phyloP scores from a whole-genome alignment of 73 alveolate species.

The Effrenium voratum region DNA sequence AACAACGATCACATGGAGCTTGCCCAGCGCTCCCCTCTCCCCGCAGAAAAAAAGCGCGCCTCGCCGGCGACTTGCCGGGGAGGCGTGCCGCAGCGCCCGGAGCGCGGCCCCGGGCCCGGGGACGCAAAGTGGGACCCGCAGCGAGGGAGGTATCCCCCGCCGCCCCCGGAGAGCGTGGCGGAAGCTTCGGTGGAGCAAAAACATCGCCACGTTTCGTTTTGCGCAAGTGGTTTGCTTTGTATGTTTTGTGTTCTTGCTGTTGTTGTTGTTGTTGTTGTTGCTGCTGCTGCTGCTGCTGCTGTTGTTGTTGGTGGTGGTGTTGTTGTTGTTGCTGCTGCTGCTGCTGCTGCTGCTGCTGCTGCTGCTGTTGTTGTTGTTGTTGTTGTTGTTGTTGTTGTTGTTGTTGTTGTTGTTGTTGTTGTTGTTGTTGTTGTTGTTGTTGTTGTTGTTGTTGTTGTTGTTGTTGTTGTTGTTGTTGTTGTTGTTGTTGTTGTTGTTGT shows the following conservation, averaged over 20 bases:
- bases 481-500: neutral
- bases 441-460: neutral
- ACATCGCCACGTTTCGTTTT: neutral
- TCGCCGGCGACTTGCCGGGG: no score
- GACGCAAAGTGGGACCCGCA: conserved; percentile 65
- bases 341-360: no score
- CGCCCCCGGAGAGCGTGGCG: conserved; percentile 46
- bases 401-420: no score
- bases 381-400: no score
- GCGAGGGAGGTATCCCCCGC: conserved; percentile 51
- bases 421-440: neutral
- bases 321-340: neutral
- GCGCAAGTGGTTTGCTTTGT: no score
- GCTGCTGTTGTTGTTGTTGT: no score
- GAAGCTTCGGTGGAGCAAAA: neutral
- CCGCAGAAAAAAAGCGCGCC: no score
- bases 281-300: neutral
- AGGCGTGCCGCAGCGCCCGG: conserved; percentile 92
- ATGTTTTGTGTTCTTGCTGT: neutral
- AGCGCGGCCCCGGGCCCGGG: conserved; percentile 71
- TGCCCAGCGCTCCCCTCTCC: no score
- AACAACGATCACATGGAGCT: no score
- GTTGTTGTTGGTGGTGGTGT: neutral
- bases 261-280: neutral
- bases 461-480: neutral